These are phyloP conservation scores for Garcia nutans DNA, from an alignment of 345 rosid species.

Conservation along the genomic window DNA sequence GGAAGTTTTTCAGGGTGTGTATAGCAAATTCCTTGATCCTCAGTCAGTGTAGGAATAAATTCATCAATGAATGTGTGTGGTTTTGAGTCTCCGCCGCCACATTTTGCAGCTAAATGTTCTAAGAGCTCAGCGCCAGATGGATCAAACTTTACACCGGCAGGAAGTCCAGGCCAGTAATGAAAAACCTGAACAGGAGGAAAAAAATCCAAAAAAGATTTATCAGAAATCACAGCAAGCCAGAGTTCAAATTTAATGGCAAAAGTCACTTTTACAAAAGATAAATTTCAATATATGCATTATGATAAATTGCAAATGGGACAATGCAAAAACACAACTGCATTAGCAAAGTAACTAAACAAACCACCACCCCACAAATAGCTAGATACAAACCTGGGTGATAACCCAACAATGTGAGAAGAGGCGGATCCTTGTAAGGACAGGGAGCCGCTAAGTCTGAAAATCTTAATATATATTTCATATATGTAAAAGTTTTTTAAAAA, in stretches of 20 bases:
- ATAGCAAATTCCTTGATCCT: slow-evolving; percentile 74
- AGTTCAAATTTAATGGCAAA: background rate
- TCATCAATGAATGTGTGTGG: slow-evolving; percentile 62
- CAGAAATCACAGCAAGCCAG: background rate
- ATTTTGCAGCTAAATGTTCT: slow-evolving; percentile 72
- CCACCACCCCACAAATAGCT: too few relatives aligned
- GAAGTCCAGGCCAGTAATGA: slow-evolving; percentile 84
- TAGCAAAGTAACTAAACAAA: too few relatives aligned
- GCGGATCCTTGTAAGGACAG: too few relatives aligned
- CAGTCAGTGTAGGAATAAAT: slow-evolving; percentile 63
- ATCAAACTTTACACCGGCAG: slow-evolving; percentile 92
- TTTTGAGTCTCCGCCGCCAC: slow-evolving; percentile 53
- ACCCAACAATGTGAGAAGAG: too few relatives aligned
- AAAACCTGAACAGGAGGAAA: slow-evolving; percentile 43
- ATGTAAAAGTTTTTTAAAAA: too few relatives aligned
- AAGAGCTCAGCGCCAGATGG: slow-evolving; percentile 76
- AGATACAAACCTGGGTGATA: too few relatives aligned
- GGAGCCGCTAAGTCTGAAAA: too few relatives aligned
- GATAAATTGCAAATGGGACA: too few relatives aligned
- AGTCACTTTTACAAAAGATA: background rate
- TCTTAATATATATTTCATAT: too few relatives aligned
- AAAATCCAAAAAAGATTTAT: background rate
- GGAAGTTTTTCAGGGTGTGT: slow-evolving; percentile 94
- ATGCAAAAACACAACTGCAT: too few relatives aligned
- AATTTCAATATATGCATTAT: too few relatives aligned